Base-by-base conservation (phyloP, 1,139 yeast genomes). In the Zygoascus meyerae region DNA sequence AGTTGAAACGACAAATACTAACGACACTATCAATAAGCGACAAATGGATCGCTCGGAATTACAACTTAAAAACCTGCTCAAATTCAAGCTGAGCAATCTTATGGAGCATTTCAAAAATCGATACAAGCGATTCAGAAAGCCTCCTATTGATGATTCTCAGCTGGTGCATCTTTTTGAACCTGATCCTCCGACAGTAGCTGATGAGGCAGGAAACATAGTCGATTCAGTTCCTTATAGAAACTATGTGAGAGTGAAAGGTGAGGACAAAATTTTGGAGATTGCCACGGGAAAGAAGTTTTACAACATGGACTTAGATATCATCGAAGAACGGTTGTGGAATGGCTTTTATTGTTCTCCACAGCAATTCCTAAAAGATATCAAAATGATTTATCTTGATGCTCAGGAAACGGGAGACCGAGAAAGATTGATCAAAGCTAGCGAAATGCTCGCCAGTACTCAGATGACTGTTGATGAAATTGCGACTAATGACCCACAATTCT, bases 261-360 rank as follows among this genome's bases (percentile, higher is more conserved):
- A 83, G 46, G 81, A 86, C 55, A 85, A 81, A 92, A 86, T 94
- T 54, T 67, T 79, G 29, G 97, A 94, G 58, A 71, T 79, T 5
- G 65, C 79, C 0, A 83, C 95, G 0, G 95, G 95, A 1, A 78
- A 76, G 49, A 74, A 73, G 55, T 92, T 73, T 62, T 75, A 74
- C 67, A 92, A 92, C 57, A 94, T 92, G 86, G 98, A 92, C 61
- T 71, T 94, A 51, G 98, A 92, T 62, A 82, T 89, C 14, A 79
- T 94, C 42, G 99, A 92, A 60, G 98, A 92, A 61, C 74, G 98
- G 49, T 69, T 94, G 48, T 92, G 98, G 98, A 92, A 92, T 65
- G 98, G 98, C 0, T 92, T 70, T 63, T 92, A 94, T 61, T 83
- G 90, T 31, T 97, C 90, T 58, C 97, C 98, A 11, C 83, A 79